phyloP scores from a whole-genome alignment of 2,329 filamentous ascomycete species.

The Lanzia echinophila region DNA sequence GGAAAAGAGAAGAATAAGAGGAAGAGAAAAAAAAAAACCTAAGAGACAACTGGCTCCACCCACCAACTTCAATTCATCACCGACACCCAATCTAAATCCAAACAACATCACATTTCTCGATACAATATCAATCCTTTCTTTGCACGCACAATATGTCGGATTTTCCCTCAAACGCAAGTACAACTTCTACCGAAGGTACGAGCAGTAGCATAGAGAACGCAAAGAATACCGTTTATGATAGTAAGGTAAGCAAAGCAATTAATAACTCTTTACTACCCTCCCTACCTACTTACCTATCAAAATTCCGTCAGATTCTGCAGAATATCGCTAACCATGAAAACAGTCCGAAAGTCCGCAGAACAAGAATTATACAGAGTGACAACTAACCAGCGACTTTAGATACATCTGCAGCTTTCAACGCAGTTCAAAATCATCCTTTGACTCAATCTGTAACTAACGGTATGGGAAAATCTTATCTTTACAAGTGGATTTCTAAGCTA shows the following conservation, averaged over 20 bases:
- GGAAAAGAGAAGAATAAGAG: neutral
- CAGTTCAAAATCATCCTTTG: constrained; percentile 29
- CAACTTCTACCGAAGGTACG: neutral
- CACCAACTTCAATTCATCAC: neutral
- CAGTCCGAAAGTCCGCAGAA: constrained; percentile 1
- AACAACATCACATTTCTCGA: neutral
- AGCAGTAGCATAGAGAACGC: constrained; percentile 6
- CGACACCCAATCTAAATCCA: neutral
- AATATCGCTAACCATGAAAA: constrained; percentile 3
- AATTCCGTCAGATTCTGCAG: neutral
- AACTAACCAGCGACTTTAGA: constrained; percentile 23
- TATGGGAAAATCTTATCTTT: constrained; percentile 16
- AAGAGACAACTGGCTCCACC: neutral
- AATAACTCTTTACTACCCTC: no score
- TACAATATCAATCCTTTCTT: neutral
- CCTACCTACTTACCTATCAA: neutral
- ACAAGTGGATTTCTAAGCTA: neutral
- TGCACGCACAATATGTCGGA: neutral
- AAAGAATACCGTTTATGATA: constrained; percentile 7
- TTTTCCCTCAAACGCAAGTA: constrained; percentile 7
- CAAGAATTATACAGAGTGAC: neutral
- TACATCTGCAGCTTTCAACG: constrained; percentile 27
- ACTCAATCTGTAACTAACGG: constrained; percentile 29
- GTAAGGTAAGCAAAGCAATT: constrained; percentile 11
- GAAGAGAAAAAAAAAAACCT: neutral